Evolutionary conservation across 306 rosid genomes (phyloP).

Genomic region (Cucumis melo): DNA sequence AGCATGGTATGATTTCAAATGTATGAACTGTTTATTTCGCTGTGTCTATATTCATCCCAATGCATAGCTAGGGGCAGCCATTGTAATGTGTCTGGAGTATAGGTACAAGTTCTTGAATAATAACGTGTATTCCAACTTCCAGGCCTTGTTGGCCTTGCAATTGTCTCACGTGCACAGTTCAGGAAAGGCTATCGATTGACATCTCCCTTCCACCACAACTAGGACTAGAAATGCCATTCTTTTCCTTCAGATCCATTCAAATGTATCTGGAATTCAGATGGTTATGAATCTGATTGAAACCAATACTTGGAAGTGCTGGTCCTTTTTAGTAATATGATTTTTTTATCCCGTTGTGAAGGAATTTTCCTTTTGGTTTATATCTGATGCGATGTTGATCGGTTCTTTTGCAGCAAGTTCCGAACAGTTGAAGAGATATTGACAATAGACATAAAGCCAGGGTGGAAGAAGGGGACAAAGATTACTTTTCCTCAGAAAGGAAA

Average conservation of each 20-base stretch:
- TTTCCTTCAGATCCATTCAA: neutral
- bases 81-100: neutral
- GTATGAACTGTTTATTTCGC: neutral
- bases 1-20: neutral
- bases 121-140: neutral
- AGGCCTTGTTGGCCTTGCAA: neutral
- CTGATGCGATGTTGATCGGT: slow-evolving; percentile 10
- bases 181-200: neutral
- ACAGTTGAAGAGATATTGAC: slow-evolving; percentile 81
- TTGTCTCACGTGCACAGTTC: neutral
- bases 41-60: neutral
- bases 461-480: slow-evolving; percentile 95
- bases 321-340: neutral
- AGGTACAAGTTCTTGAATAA: neutral
- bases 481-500: slow-evolving; percentile 90
- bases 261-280: neutral
- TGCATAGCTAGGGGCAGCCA: neutral
- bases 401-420: slow-evolving; percentile 43
- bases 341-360: neutral
- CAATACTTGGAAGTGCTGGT: neutral
- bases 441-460: slow-evolving; percentile 77
- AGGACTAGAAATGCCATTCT: neutral
- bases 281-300: neutral
- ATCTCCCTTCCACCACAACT: neutral
- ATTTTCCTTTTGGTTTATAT: neutral